Evolutionary conservation across 768 basidiomycete species (phyloP), one percentile per base, ranked within the genome.

Genomic region (Lentinus tigrinus): DNA sequence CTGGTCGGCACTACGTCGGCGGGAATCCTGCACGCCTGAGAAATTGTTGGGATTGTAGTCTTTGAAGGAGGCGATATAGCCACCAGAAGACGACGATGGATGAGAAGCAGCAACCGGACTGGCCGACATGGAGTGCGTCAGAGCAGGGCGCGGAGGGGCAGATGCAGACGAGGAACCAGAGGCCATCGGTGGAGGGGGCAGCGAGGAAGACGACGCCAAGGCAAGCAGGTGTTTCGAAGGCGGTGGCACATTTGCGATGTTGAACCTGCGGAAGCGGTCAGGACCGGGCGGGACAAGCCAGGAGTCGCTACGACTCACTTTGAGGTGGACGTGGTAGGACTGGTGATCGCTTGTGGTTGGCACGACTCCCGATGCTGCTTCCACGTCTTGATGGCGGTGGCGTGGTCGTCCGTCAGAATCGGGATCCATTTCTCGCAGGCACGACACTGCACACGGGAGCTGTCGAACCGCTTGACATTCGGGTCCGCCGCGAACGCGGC

Each of bases 1-100:
- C 70, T 91, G 88, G 65, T 91, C 90, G 19, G 90, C 89, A 63
- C 89, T 91, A 55, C 87, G 81, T 26, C 88, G 75, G 23, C 89
- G 82, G 16, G 87, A 85, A 64, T 89, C 89, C 60, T 87, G 74
- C 23, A 52, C 53, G 49, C 83, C 80, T 31, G 81, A 75, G 60
- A 81, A 87, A 66, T 77, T 84, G 24, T 74, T 70, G 0, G 84
- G 82, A n/a, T 74, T 83, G 56, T 84, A 78, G 64, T 85, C 83
- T 66, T 83, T 82, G 71, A 83, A 81, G 26, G 78, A 47, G 2
- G 61, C 38, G 19, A 65, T 27, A 42, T 48, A 1, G 21, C n/a
- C 9, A 39, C 34, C n/a, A 34, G 50, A 27, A 37, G 52, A 24
- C 24, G 63, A 56, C 38, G 47, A 47, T 1, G 53, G 46, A 23